These are phyloP conservation scores for Neocatenulostroma microsporum DNA, from an alignment of 2,329 filamentous ascomycete genomes.

Conservation along the genomic window DNA sequence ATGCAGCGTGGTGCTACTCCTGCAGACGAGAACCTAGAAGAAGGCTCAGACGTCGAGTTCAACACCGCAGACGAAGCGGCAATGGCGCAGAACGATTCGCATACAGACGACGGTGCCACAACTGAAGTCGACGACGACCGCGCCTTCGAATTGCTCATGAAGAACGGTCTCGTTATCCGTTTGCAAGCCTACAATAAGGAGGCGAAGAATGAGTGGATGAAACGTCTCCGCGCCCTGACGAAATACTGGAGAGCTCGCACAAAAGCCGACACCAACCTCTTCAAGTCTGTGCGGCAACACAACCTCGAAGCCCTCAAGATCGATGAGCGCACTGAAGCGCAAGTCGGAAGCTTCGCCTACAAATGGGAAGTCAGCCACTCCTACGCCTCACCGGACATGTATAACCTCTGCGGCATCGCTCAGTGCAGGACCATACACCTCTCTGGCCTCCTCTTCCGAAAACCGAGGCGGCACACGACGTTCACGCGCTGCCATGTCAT, in stretches of 20 bases:
- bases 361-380: conserved; percentile 62
- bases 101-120: conserved; percentile 46
- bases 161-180: conserved; percentile 54
- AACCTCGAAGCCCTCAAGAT: conserved; percentile 56
- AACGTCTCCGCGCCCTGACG: conserved; percentile 48
- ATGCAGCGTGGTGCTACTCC: conserved; percentile 45
- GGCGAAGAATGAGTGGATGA: conserved; percentile 56
- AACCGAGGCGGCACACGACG: conserved; percentile 54
- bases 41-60: conserved; percentile 50
- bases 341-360: conserved; percentile 57
- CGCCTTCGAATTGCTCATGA: conserved; percentile 54
- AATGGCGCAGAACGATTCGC: conserved; percentile 26
- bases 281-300: conserved; percentile 49
- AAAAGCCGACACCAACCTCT: conserved; percentile 50
- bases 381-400: conserved; percentile 54
- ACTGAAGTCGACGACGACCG: conserved; percentile 49
- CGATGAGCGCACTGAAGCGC: conserved; percentile 58
- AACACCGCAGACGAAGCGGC: conserved; percentile 27
- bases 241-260: conserved; percentile 56
- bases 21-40: conserved; percentile 46
- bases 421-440: conserved; percentile 56
- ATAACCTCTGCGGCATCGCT: conserved; percentile 60
- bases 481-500: conserved; percentile 56
- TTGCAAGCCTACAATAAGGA: conserved; percentile 48
- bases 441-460: conserved; percentile 56